Evolutionary conservation across 345 rosid genomes (phyloP).

Genomic region (Rubroshorea leprosula): DNA sequence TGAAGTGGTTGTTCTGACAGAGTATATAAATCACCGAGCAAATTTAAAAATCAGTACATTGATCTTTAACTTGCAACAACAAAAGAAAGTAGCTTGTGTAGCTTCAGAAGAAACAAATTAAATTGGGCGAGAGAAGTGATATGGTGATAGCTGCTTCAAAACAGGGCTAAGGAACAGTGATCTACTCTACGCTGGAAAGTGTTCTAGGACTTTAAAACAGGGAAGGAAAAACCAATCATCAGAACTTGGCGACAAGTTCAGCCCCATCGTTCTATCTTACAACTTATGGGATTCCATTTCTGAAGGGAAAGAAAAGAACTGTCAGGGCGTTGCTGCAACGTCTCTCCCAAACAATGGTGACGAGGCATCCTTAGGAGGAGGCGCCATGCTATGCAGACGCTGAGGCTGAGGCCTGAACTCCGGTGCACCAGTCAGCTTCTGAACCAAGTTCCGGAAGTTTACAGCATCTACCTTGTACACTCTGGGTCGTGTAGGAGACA

Average conservation of each 20-base stretch:
- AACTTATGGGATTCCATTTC: not conserved
- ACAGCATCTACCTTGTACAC: conserved; percentile 72
- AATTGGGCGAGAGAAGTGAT: too few species aligned
- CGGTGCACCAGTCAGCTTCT: conserved; percentile 65
- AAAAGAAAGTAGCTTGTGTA: too few species aligned
- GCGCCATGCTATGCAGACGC: conserved; percentile 36
- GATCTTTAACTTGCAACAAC: too few species aligned
- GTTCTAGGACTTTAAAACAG: conserved; percentile 63
- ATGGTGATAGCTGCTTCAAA: too few species aligned
- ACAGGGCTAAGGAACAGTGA: too few species aligned
- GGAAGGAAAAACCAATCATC: conserved; percentile 43
- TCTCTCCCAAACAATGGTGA: conserved; percentile 12
- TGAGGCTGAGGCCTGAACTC: conserved; percentile 23
- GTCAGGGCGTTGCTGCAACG: conserved; percentile 3
- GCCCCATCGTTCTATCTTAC: too few species aligned
- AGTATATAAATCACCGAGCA: conserved; percentile 25
- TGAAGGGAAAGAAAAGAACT: not conserved
- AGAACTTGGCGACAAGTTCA: conserved; percentile 39
- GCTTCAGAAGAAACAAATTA: too few species aligned
- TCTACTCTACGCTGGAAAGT: conserved; percentile 48
- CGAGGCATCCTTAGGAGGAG: conserved; percentile 31
- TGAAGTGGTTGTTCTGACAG: too few species aligned
- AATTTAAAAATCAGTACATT: too few species aligned
- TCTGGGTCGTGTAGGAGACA: conserved; percentile 53
- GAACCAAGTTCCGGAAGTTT: conserved; percentile 79